Base-by-base conservation (phyloP, 1,284 basidiomycete genomes). In the Malassezia globosa region DNA sequence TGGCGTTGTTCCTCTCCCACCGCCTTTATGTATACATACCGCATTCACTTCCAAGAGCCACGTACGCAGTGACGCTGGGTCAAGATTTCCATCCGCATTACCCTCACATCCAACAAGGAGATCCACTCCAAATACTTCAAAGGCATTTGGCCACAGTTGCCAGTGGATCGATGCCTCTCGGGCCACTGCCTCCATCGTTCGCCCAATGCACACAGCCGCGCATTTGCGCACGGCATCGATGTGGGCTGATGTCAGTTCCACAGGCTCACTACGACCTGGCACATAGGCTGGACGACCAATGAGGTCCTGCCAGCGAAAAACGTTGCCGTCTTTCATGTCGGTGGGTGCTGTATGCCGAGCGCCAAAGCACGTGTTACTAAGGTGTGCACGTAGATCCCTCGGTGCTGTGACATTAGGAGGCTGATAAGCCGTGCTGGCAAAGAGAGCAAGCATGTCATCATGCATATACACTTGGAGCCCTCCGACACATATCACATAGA, bases 81-180 rank as follows among this genome's bases (percentile, higher is more conserved):
- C 16, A 29, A n/a, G 16, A 38, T 19, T 36, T n/a, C n/a, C n/a
- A n/a, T n/a, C n/a, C n/a, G 11, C 24, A 6, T 13, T 11, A 2
- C 18, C 34, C 7, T 36, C 36, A 23, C 42, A 78, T 5, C 81
- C 80, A 24, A 95, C 79, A 13, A 97, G 74, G 55, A 97, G 83
- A 70, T 97, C 92, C 8, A 87, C 79, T 0, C 92, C 92, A 66
- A 84, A 96, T 10, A 97, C 79, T 72, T 97, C 94, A 65, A 95
- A 97, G 0, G 86, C 86, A 65, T 96, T 95, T 0, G 87, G 84
- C 46, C 75, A 53, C 64, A 82, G 85, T 77, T 90, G 87, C 69
- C 88, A 90, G 69, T 89, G 82, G n/a, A 87, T 75, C 8, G 83
- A 84, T 61, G 82, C 68, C 13, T 64, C 84, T 56, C 83, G 81